Conservation (phyloP, 352 stramenopile genomes). For the Phytopythium litorale region DNA sequence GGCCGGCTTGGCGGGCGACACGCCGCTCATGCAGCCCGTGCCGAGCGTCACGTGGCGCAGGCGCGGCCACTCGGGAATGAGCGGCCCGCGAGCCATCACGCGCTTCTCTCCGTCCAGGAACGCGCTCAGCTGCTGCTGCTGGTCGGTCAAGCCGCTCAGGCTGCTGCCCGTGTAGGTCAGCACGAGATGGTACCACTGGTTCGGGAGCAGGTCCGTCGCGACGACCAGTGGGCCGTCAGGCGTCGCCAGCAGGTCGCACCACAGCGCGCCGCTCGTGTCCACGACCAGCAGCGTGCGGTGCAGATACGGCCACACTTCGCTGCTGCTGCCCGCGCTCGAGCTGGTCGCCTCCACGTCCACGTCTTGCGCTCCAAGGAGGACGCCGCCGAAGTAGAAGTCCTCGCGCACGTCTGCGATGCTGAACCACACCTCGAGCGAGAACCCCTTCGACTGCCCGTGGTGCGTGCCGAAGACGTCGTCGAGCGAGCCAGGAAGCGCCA, state of each 20-base stretch:
- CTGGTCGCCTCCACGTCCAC: constrained; percentile 24
- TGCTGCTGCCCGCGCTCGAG: constrained; percentile 1
- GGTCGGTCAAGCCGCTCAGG: background rate
- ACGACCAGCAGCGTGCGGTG: constrained; percentile 62
- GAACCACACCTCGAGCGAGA: constrained; percentile 70
- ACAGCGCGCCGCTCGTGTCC: constrained; percentile 56
- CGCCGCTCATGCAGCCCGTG: constrained; percentile 57
- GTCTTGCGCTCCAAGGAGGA: constrained; percentile 64
- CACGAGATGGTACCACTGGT: constrained; percentile 69
- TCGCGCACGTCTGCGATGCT: constrained; percentile 50
- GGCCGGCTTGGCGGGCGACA: constrained; percentile 41
- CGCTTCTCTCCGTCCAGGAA: constrained; percentile 65
- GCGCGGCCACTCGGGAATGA: constrained; percentile 45
- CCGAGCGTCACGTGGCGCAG: constrained; percentile 54
- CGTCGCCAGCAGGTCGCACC: constrained; percentile 47
- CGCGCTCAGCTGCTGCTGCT: constrained; percentile 28
- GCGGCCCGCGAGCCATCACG: constrained; percentile 23
- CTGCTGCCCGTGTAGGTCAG: constrained; percentile 35
- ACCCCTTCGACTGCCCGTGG: constrained; percentile 20
- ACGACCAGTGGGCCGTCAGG: constrained; percentile 30
- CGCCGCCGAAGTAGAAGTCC: constrained; percentile 41
- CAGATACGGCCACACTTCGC: constrained; percentile 27
- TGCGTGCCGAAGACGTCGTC: constrained; percentile 26
- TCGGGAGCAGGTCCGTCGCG: constrained; percentile 37
- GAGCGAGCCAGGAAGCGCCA: constrained; percentile 41